These are phyloP conservation scores for Pelargonium citronellum DNA, from an alignment of 441 rosid genomes.

Conservation along the genomic window DNA sequence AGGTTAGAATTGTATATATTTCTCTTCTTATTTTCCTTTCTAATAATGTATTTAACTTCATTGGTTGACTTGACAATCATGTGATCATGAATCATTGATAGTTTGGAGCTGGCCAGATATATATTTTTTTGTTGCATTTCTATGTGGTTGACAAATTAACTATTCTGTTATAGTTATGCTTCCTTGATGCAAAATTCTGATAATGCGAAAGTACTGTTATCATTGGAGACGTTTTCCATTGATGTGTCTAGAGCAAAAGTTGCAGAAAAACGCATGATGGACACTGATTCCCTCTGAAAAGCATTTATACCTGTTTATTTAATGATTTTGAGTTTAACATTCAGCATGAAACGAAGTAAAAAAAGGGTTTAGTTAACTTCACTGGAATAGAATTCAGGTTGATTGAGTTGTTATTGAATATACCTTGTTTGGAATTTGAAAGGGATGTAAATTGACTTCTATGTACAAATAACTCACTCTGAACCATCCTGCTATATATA, in stretches of 20 bases:
- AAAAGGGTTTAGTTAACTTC: not conserved
- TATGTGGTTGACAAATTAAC: too few relatives aligned
- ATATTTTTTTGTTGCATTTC: not conserved
- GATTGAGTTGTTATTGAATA: not conserved
- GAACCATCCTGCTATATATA: not conserved
- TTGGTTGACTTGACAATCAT: slow-evolving; percentile 2
- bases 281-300: not conserved
- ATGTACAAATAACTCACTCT: not conserved
- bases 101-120: slow-evolving; percentile 2
- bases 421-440: not conserved
- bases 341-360: not conserved
- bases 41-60: not conserved
- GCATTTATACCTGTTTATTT: not conserved
- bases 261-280: not conserved
- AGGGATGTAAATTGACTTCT: not conserved
- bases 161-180: too few relatives aligned
- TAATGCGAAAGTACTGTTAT: not conserved
- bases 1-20: not conserved
- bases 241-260: not conserved
- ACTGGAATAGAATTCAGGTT: too few relatives aligned
- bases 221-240: not conserved
- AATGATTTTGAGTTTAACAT: not conserved
- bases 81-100: not conserved
- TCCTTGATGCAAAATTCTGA: not conserved
- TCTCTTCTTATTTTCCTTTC: not conserved